These are phyloP conservation scores for Pleurotus giganteus DNA, from an alignment of 768 basidiomycete genomes.

Conservation along the genomic window DNA sequence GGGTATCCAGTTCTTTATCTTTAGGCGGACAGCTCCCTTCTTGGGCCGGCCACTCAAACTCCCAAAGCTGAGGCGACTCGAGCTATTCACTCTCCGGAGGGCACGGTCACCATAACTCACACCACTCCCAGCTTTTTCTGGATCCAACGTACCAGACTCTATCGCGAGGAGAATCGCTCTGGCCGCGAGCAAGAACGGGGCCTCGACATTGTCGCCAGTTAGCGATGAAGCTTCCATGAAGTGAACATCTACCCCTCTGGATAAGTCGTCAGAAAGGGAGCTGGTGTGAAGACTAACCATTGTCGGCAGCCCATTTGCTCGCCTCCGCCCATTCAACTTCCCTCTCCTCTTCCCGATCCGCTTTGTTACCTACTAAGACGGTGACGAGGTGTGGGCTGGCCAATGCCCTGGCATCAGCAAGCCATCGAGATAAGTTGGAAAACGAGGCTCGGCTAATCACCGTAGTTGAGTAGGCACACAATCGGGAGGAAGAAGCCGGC, in stretches of 20 bases:
- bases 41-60: conserved; percentile 63
- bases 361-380: conserved; percentile 93
- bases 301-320: conserved; percentile 93
- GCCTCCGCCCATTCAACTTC: conserved; percentile 97
- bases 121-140: conserved; percentile 92
- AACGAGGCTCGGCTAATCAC: conserved; percentile 80
- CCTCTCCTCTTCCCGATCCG: conserved; percentile 90
- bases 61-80: conserved; percentile 85
- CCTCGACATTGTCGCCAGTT: conserved; percentile 90
- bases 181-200: conserved; percentile 86
- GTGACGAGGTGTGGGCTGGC: conserved; percentile 89
- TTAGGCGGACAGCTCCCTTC: conserved; percentile 59
- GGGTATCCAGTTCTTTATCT: conserved; percentile 61
- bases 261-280: conserved; percentile 6
- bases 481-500: conserved; percentile 2
- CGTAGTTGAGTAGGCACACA: conserved; percentile 6
- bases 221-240: conserved; percentile 93
- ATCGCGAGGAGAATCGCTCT: conserved; percentile 87
- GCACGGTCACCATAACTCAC: conserved; percentile 97
- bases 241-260: conserved; percentile 64
- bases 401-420: conserved; percentile 89
- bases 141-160: conserved; percentile 87
- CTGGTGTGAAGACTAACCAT: conserved; percentile 51
- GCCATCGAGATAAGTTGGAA: conserved; percentile 79
- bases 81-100: conserved; percentile 85